These are phyloP conservation scores for Backusella sp. DNA, from an alignment of 192 early-diverging fungal species.

Conservation along the genomic window DNA sequence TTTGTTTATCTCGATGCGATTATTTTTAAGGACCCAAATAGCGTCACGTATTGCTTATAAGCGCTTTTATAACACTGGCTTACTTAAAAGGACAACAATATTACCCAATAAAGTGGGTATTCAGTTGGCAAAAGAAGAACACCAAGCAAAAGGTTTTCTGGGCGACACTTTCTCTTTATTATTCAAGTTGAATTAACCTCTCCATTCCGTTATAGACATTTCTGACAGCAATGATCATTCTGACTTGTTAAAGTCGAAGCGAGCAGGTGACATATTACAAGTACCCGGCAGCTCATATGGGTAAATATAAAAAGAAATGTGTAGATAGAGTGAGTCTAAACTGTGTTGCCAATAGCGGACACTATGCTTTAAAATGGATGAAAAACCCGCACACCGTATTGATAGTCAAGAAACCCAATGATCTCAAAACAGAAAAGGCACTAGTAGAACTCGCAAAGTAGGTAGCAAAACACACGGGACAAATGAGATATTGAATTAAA, in stretches of 20 bases:
- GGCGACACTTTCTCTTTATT: neutral
- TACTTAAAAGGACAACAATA: conserved; percentile 10
- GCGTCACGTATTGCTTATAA: neutral
- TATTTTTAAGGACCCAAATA: neutral
- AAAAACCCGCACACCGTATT: conserved; percentile 68
- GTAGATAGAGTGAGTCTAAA: too few relatives aligned
- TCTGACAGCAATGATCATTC: conserved; percentile 3
- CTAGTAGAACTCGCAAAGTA: conserved; percentile 64
- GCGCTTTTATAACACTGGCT: conserved; percentile 20
- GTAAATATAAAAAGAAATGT: conserved; percentile 20
- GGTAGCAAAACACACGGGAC: neutral
- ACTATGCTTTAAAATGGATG: conserved; percentile 56
- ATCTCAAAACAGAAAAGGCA: conserved; percentile 61
- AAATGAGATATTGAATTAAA: neutral
- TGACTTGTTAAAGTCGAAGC: conserved; percentile 23
- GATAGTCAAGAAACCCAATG: conserved; percentile 80
- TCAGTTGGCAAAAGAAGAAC: conserved; percentile 16
- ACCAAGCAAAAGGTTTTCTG: neutral
- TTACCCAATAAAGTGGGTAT: conserved; percentile 19
- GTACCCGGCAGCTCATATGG: conserved; percentile 51
- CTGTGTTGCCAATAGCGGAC: conserved; percentile 35
- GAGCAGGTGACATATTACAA: conserved; percentile 44
- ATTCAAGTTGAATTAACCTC: too few relatives aligned
- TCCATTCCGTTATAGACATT: too few relatives aligned
- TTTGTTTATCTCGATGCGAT: neutral